These are phyloP conservation scores for Lasiosphaeris hirsuta DNA, from an alignment of 495 filamentous ascomycete species.

Conservation along the genomic window DNA sequence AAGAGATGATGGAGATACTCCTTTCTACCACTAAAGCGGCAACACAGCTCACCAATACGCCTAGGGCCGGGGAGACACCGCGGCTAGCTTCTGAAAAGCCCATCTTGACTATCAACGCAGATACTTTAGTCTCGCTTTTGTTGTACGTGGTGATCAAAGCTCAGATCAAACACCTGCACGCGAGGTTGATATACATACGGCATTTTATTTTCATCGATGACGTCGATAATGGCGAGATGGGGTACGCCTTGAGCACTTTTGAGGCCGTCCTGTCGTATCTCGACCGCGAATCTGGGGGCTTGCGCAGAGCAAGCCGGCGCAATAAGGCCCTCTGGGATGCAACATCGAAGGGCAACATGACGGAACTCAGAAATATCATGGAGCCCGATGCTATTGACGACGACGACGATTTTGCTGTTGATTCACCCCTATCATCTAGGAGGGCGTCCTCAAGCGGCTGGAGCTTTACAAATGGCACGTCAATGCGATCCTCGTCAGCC, in stretches of 20 bases:
- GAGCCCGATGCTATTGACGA: slow-evolving; percentile 57
- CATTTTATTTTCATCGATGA: slow-evolving; percentile 97
- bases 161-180: slow-evolving; percentile 82
- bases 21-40: slow-evolving; percentile 83
- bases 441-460: slow-evolving; percentile 38
- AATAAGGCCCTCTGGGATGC: slow-evolving; percentile 91
- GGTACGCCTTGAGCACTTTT: slow-evolving; percentile 94
- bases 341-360: slow-evolving; percentile 66
- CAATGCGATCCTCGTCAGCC: slow-evolving; percentile 42
- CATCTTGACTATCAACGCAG: slow-evolving; percentile 85
- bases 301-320: slow-evolving; percentile 77
- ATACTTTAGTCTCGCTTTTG: slow-evolving; percentile 89
- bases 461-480: slow-evolving; percentile 44
- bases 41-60: slow-evolving; percentile 55
- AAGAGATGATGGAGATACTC: slow-evolving; percentile 90
- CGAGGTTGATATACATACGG: slow-evolving; percentile 85
- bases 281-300: slow-evolving; percentile 70
- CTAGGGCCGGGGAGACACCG: slow-evolving; percentile 23
- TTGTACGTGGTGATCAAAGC: slow-evolving; percentile 91
- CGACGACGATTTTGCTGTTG: slow-evolving; percentile 33
- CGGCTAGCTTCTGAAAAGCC: slow-evolving; percentile 35
- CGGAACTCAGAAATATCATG: slow-evolving; percentile 73
- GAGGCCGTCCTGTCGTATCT: slow-evolving; percentile 95
- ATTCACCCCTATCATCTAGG: slow-evolving; percentile 36
- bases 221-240: slow-evolving; percentile 94